Conservation (phyloP, 75 land plant species). For the Isoetes taiwanensis region DNA sequence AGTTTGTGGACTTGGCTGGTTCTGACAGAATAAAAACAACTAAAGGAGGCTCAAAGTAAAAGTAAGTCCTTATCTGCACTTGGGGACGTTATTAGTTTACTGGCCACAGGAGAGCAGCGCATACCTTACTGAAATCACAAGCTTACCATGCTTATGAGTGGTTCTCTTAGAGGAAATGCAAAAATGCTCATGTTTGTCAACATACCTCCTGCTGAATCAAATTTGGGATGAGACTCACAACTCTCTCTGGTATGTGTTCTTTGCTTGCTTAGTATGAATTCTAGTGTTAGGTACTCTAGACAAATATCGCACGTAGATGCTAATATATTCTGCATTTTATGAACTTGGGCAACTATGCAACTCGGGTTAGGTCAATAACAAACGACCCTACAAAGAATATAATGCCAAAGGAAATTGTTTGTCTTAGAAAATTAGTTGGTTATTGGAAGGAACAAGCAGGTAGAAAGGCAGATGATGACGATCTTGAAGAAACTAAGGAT, state of each 20-base stretch:
- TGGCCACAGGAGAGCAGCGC: constrained; percentile 66
- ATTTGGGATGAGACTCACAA: constrained; percentile 92
- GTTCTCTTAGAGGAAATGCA: constrained; percentile 98
- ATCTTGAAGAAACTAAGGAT: constrained; percentile 69
- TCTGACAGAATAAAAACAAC: constrained; percentile 89
- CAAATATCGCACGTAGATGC: too few relatives aligned
- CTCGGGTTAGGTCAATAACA: constrained; percentile 82
- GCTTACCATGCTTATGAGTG: constrained; percentile 97
- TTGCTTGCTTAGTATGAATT: too few relatives aligned
- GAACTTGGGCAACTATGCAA: constrained; percentile 95
- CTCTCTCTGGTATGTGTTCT: constrained; percentile 83
- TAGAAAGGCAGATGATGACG: constrained; percentile 59
- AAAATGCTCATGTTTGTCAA: constrained; percentile 99
- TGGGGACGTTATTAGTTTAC: constrained; percentile 94
- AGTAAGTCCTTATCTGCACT: constrained; percentile 94
- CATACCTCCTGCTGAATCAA: constrained; percentile 90
- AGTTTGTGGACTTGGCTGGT: constrained; percentile 99
- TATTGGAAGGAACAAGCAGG: constrained; percentile 95
- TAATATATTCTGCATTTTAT: too few relatives aligned
- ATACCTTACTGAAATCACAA: constrained; percentile 96
- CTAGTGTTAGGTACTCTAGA: too few relatives aligned
- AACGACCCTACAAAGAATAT: constrained; percentile 86
- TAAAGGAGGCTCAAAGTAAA: constrained; percentile 98
- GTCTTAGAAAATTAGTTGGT: constrained; percentile 61
- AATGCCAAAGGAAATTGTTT: constrained; percentile 67